Base-by-base conservation (phyloP, 1,139 yeast species). In the Geotrichum australiense region DNA sequence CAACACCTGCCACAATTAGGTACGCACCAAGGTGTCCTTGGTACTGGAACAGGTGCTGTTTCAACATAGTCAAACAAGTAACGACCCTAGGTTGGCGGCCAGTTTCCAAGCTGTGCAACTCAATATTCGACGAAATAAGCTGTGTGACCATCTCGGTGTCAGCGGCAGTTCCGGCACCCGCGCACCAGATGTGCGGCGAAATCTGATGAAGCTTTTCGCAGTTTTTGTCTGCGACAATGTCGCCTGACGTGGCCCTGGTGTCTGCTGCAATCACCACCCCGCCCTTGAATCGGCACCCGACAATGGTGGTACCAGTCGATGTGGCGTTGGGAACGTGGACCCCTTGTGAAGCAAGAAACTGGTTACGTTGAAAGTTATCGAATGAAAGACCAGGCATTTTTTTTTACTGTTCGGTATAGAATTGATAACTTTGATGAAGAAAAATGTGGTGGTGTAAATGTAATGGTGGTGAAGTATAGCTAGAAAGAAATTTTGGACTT, bases 111-210 rank as follows among this genome's bases (percentile, higher is more conserved):
- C 93, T 71, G 64, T 89, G 98, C 51, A 91, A 69, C 64, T 91
- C 98, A 53, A 91, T 70, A 62, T 89, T 89, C 38, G 95, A 85
- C 23, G 89, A 78, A 55, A 87, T 87, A 59, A 91, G 72, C 63
- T 86, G 95, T 5, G 98, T 91, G 22, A 85, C 95, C 84, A 83
- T 82, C 62, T 91, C 97, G 8, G 96, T 91, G 62, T 91, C 98
- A n/a, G 98, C 98, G 35, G 98, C 98, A 15, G 98, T 91, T 63
- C 98, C 98, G 3, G 98, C 98, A 56, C 98, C 98, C 42, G 96
- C 96, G 76, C 97, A 91, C 98, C 98, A 91, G 58, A 91, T 91
- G 59, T 74, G 76, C 10, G 98, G 96, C 2, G 96, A 76, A 54
- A 91, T 75, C 56, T 94, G 70, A 66, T 91, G 98, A 51, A 91